Conservation (phyloP, 2,329 filamentous ascomycete genomes). For the Fusarium abutilonis region DNA sequence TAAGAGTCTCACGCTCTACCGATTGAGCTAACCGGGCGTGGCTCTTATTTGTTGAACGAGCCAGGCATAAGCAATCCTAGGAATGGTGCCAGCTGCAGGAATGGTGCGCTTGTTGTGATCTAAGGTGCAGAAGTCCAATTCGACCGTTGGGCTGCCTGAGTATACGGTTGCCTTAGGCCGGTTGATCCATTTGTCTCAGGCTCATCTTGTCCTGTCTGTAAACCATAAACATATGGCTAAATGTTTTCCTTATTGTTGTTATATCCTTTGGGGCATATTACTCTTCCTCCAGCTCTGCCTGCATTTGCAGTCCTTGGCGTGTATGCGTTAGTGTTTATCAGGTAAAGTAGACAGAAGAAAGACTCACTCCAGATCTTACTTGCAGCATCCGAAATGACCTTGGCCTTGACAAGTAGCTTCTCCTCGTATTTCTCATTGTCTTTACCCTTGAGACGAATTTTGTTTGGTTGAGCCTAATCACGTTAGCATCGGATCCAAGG, state of each 20-base stretch:
- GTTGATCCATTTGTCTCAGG: constrained; percentile 10
- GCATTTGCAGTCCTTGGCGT: constrained; percentile 59
- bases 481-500: background rate
- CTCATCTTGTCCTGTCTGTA: constrained; percentile 1
- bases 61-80: no score
- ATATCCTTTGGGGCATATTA: constrained; percentile 24
- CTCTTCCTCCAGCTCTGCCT: constrained; percentile 60
- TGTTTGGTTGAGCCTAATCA: constrained; percentile 71
- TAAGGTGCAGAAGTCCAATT: no score
- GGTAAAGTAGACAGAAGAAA: background rate
- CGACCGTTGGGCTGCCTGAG: no score
- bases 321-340: constrained; percentile 22
- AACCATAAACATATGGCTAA: background rate
- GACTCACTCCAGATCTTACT: constrained; percentile 74
- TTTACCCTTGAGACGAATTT: constrained; percentile 62
- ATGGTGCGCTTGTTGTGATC: no score
- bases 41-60: constrained; percentile 14
- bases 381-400: constrained; percentile 73
- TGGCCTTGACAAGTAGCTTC: constrained; percentile 73
- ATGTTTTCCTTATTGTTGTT: background rate
- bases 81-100: no score
- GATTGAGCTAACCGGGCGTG: constrained; percentile 52
- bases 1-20: constrained; percentile 76
- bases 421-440: constrained; percentile 69
- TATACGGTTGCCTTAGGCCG: no score